Conservation (phyloP, 1,284 basidiomycete genomes). For the Xerocomus minutiporus region DNA sequence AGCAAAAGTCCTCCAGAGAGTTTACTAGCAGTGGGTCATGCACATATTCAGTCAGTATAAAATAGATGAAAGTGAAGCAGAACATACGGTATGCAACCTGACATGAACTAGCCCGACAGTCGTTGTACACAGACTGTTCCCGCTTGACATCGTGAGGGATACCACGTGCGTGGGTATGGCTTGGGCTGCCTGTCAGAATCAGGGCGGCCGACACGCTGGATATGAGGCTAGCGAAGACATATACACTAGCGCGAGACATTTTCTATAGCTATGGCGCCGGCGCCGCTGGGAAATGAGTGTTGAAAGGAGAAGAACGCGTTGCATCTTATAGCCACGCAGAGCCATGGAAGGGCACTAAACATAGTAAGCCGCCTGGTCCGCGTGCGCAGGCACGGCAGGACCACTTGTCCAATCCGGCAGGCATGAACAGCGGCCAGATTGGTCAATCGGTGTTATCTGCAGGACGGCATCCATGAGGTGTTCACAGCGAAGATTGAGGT, state of each 20-base stretch:
- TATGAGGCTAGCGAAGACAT: conserved; percentile 21
- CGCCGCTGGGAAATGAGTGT: conserved; percentile 5
- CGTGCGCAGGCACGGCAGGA: conserved; percentile 11
- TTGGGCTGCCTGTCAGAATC: conserved; percentile 29
- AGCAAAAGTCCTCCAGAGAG: conserved; percentile 56
- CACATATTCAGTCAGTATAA: conserved; percentile 1
- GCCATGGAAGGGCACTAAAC: conserved; percentile 24
- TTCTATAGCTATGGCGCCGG: conserved; percentile 10
- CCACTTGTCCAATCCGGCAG: conserved; percentile 10
- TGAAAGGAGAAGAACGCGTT: conserved; percentile 4
- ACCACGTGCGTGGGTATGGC: conserved; percentile 37
- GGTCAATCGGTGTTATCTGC: neutral
- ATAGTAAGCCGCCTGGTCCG: conserved; percentile 18
- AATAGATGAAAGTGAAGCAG: neutral
- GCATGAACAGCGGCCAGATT: neutral
- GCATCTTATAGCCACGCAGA: conserved; percentile 23
- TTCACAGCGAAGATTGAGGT: conserved; percentile 13
- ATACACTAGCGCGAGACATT: conserved; percentile 19
- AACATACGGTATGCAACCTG: conserved; percentile 60
- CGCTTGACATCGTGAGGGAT: conserved; percentile 41
- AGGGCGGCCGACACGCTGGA: conserved; percentile 19
- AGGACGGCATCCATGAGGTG: neutral
- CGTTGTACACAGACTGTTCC: conserved; percentile 61
- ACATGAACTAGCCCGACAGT: conserved; percentile 58
- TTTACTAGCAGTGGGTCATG: conserved; percentile 42